phyloP scores from a whole-genome alignment of 1,139 yeast species.

The Kurtzmaniella quercitrusa region DNA sequence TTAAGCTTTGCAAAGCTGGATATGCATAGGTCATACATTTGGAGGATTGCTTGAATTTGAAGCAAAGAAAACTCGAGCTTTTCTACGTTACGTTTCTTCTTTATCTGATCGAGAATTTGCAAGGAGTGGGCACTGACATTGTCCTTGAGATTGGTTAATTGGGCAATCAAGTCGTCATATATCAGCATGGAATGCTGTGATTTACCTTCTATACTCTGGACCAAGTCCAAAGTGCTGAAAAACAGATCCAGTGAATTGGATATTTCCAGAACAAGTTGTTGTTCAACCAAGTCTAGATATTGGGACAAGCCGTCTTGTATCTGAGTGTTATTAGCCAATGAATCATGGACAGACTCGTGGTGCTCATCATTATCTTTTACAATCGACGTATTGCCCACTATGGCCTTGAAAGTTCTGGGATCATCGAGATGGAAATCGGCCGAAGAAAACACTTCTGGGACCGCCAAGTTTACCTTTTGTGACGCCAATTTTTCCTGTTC shows the following conservation, averaged over 20 bases:
- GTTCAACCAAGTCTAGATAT: constrained; percentile 82
- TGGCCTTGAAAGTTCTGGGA: constrained; percentile 76
- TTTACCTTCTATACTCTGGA: constrained; percentile 56
- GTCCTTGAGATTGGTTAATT: constrained; percentile 40
- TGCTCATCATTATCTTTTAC: constrained; percentile 15
- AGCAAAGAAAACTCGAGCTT: constrained; percentile 58
- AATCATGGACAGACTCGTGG: constrained; percentile 4
- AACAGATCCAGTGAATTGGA: constrained; percentile 81
- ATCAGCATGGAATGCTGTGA: constrained; percentile 49
- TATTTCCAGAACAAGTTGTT: constrained; percentile 75
- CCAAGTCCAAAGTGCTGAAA: constrained; percentile 77
- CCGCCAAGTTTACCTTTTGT: constrained; percentile 15
- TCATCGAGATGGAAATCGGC: constrained; percentile 78
- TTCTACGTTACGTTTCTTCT: constrained; percentile 56
- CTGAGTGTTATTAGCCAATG: constrained; percentile 39
- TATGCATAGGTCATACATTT: constrained; percentile 51
- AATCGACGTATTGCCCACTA: constrained; percentile 51
- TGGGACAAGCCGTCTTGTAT: constrained; percentile 80
- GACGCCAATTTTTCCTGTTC: constrained; percentile 17
- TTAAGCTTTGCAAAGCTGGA: constrained; percentile 40
- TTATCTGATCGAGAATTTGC: constrained; percentile 46
- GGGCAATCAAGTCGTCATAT: constrained; percentile 41
- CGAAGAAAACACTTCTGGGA: constrained; percentile 69
- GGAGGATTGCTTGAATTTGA: constrained; percentile 55
- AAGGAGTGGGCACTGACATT: constrained; percentile 52